Evolutionary conservation across 2,329 filamentous ascomycete species (phyloP), one percentile per base, ranked within the genome.

Genomic region (Botrytis aclada): DNA sequence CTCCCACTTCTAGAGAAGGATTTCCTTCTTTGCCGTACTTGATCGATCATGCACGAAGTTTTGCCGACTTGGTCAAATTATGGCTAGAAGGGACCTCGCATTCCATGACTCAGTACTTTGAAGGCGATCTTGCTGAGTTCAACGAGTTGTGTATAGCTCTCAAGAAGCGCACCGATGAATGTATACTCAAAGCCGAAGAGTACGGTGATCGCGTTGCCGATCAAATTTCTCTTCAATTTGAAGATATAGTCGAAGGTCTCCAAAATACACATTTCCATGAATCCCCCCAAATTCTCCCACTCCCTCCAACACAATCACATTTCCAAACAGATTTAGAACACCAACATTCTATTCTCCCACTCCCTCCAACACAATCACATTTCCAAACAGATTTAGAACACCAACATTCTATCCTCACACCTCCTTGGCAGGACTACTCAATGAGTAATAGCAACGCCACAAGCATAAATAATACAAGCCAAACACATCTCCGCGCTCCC

Each of bases 21-120:
- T 97, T 98, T 78, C 95, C 95, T 0, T 96, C 93, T 63, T 85
- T 99, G 22, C 96, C 96, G 0, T 98, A 97, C 80, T 87, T 99
- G 6, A 93, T 99, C 75, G 96, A 99, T 77, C 91, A 95, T 75
- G 90, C 94, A 12, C 89, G 93, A 74, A 95, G 93, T 77, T 94
- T 95, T 78, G 94, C 96, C 0, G 90, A 91, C 54, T 84, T 99
- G 29, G 91, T 97, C 34, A 92, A 92, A 78, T 84, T 96, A 20
- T 97, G 93, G 93, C 86, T 92, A 0, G 91, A 93, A 56, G 81
- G 84, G 6, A 84, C 77, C 18, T 69, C 73, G 8, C 70, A 76
- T 9, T 74, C 74, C 47, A 60, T 73, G 12, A 73, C 75, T 5
- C 63, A 75, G 43, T 63, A 41, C 22, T 67, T 80, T 14, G 77